Base-by-base conservation (phyloP, 148 eudicot species). In the Pharnaceum exiguum region DNA sequence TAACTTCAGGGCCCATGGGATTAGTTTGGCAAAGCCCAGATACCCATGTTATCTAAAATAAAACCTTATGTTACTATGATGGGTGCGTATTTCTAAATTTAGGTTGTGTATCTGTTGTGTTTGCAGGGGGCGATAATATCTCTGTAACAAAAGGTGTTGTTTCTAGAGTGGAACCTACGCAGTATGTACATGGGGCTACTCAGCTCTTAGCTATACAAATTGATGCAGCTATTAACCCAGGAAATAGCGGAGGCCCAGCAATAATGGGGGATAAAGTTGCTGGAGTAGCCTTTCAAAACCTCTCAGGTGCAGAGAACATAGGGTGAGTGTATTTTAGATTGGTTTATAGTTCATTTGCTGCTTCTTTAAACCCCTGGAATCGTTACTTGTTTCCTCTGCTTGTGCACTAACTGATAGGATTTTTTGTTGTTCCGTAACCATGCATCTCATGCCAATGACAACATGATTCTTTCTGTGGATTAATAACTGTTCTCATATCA, bases 201-300 rank as follows among this genome's bases (percentile, higher is more conserved):
- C 95, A 88, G 71, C 81, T 93, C 25, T 63, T 93, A 70, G 99
- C 96, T 24, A 88, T 93, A 76, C 99, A 93, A 63, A 88, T 93
- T 65, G 99, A 93, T 78, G 99, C 99, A 10, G 99, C 99, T 61
- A 93, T 93, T 64, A 93, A 93, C 71, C 96, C 99, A 10, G 99
- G 99, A 47, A 93, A 93, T 51, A 88, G 96, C 75, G 99, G 99
- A 36, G 99, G 99, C 55, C 99, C 99, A 8, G 99, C 99, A 51
- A 88, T 93, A 46, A 88, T 85, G 99, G 99, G 91, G 7, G 78
- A 88, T 64, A 93, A 88, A 66, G 96, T 88, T 75, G 99, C 86
- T 60, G 99, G 99, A 16, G 96, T 93, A 60, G 99, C 99, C 55
- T 93, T 93, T 60, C 99, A 93, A 73, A 93, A 93, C 63, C 98